Percentiles rank a stretch among this genome's conserved stretches.
phyloP scores from a whole-genome alignment of 2,329 filamentous ascomycete species.

The Dothideomycetes sp. region DNA sequence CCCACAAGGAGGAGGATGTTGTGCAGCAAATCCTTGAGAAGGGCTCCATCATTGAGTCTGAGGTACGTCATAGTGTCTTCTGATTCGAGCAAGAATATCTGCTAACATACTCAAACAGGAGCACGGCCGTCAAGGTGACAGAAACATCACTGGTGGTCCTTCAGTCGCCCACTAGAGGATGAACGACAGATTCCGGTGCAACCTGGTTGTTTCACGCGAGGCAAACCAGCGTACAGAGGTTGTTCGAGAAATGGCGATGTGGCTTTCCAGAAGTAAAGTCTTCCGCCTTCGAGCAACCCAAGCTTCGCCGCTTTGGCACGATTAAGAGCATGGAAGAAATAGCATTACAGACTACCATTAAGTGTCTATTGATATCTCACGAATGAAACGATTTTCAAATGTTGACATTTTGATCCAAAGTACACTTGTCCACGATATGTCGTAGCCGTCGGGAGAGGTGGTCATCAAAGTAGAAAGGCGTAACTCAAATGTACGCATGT shows the following conservation, averaged over 20 bases:
- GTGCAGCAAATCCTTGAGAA: slow-evolving; percentile 73
- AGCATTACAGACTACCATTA: background rate
- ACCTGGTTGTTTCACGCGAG: too few relatives aligned
- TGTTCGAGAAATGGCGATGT: too few relatives aligned
- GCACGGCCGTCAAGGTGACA: slow-evolving; percentile 33
- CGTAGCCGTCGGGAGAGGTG: too few relatives aligned
- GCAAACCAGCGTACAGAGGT: slow-evolving; percentile 13
- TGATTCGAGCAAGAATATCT: background rate
- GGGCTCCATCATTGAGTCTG: slow-evolving; percentile 56
- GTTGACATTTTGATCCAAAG: too few relatives aligned
- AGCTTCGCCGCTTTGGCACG: too few relatives aligned
- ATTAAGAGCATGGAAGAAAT: background rate
- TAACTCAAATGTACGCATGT: too few relatives aligned
- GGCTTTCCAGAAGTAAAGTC: slow-evolving; percentile 4
- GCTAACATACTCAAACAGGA: slow-evolving; percentile 24
- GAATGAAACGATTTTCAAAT: slow-evolving; percentile 8
- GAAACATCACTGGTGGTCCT: slow-evolving; percentile 33
- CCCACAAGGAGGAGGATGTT: slow-evolving; percentile 66
- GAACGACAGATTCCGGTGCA: background rate
- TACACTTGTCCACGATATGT: too few relatives aligned
- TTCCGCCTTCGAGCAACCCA: too few relatives aligned
- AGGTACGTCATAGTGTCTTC: slow-evolving; percentile 35
- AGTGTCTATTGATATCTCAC: slow-evolving; percentile 6
- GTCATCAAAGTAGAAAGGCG: too few relatives aligned
- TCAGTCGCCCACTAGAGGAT: slow-evolving; percentile 20